Percentiles rank a stretch among this genome's conserved stretches.
Evolutionary conservation across 2,329 filamentous ascomycete species (phyloP).

Genomic region (Thielaviopsis musarum): DNA sequence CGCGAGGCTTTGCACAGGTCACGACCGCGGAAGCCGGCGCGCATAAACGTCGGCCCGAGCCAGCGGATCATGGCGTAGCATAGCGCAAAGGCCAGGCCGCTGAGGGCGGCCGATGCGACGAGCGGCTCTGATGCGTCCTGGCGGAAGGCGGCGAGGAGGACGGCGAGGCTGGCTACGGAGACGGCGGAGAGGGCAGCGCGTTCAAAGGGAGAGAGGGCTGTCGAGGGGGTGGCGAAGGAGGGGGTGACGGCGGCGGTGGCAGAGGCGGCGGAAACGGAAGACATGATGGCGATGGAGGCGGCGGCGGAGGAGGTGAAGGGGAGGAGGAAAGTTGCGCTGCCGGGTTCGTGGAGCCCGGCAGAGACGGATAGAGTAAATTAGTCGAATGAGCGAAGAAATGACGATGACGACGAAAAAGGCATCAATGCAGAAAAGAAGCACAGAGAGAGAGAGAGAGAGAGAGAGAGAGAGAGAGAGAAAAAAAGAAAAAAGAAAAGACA

Average conservation of each 20-base stretch:
- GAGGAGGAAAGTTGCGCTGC: too few species aligned
- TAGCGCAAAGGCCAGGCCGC: conserved; percentile 64
- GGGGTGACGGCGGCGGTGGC: conserved; percentile 18
- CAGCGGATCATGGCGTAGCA: conserved; percentile 80
- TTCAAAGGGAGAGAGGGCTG: conserved; percentile 34
- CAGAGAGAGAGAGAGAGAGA: neutral
- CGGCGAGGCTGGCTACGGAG: conserved; percentile 48
- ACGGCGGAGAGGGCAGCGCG: conserved; percentile 42
- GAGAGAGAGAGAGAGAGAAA: neutral
- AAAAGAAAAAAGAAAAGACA: neutral
- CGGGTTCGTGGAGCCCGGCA: too few species aligned
- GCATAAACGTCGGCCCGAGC: conserved; percentile 81
- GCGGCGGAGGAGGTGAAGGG: too few species aligned
- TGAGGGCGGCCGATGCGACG: conserved; percentile 74
- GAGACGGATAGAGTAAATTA: too few species aligned
- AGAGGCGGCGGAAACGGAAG: neutral
- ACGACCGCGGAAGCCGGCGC: conserved; percentile 72
- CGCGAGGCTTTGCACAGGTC: conserved; percentile 61
- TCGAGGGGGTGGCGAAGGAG: conserved; percentile 28
- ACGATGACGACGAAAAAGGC: too few species aligned
- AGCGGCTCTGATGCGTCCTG: conserved; percentile 70
- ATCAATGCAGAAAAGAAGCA: neutral
- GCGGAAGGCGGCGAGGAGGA: conserved; percentile 67
- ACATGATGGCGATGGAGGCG: too few species aligned
- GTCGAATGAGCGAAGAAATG: too few species aligned